Percentiles rank a stretch among this genome's conserved stretches.
These are phyloP conservation scores for Colletotrichum cereale DNA, from an alignment of 2,329 filamentous ascomycete genomes.

Conservation along the genomic window DNA sequence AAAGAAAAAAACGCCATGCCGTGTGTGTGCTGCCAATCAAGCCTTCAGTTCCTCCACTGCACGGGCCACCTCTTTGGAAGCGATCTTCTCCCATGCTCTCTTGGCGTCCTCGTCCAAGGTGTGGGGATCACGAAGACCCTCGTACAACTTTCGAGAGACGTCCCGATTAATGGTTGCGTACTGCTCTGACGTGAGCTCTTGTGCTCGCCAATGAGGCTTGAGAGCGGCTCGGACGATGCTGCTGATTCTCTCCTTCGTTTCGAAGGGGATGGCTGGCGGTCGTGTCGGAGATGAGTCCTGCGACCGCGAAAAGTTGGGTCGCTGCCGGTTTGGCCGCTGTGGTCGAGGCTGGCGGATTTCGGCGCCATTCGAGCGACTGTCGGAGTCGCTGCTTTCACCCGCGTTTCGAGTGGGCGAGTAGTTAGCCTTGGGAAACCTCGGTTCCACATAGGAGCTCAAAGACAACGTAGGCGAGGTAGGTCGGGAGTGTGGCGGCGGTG, in stretches of 20 bases:
- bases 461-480: slow-evolving; percentile 75
- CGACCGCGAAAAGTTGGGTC: slow-evolving; percentile 58
- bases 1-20: slow-evolving; percentile 35
- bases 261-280: slow-evolving; percentile 73
- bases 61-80: slow-evolving; percentile 81
- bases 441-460: slow-evolving; percentile 78
- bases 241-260: slow-evolving; percentile 89
- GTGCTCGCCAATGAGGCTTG: slow-evolving; percentile 84
- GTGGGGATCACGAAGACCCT: slow-evolving; percentile 67
- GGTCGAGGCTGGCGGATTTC: slow-evolving; percentile 67
- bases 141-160: slow-evolving; percentile 90
- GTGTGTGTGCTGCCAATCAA: slow-evolving; percentile 28
- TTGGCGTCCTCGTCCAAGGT: slow-evolving; percentile 75
- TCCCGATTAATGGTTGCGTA: slow-evolving; percentile 93
- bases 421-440: slow-evolving; percentile 79
- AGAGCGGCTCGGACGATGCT: slow-evolving; percentile 87
- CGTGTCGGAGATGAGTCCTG: slow-evolving; percentile 78
- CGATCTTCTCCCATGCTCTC: slow-evolving; percentile 80
- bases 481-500: slow-evolving; percentile 76
- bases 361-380: slow-evolving; percentile 51
- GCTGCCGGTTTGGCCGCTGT: slow-evolving; percentile 58
- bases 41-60: slow-evolving; percentile 71
- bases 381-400: slow-evolving; percentile 61
- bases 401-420: slow-evolving; percentile 72
- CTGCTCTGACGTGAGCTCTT: slow-evolving; percentile 83